Conservation (phyloP, 2,329 filamentous ascomycete genomes). For the Aspergillus sp. region DNA sequence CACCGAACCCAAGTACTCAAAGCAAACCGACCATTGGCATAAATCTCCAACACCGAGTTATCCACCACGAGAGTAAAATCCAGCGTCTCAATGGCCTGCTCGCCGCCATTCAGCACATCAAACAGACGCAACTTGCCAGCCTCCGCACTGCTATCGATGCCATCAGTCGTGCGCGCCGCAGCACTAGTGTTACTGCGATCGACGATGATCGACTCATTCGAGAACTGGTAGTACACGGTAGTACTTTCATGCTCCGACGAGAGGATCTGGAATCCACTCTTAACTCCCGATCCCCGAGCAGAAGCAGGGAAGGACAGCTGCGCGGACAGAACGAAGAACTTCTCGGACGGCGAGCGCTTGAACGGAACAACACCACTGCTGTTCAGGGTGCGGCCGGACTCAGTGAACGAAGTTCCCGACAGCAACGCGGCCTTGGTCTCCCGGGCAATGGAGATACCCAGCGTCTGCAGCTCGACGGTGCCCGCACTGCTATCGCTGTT, state of each 20-base stretch:
- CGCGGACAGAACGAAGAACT: constrained; percentile 16
- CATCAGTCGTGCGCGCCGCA: constrained; percentile 15
- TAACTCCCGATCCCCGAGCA: constrained; percentile 7
- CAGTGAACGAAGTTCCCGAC: not conserved
- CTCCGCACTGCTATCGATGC: constrained; percentile 13
- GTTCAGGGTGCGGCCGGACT: constrained; percentile 5
- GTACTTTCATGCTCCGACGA: constrained; percentile 18
- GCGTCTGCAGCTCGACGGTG: constrained; percentile 16
- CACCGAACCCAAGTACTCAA: constrained; percentile 24
- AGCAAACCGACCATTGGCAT: constrained; percentile 25
- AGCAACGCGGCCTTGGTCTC: constrained; percentile 19
- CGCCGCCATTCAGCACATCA: constrained; percentile 9
- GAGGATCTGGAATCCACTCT: constrained; percentile 22
- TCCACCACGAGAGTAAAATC: constrained; percentile 24
- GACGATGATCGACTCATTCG: constrained; percentile 24
- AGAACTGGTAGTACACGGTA: constrained; percentile 24
- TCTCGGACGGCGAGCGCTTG: constrained; percentile 8
- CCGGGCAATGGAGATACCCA: constrained; percentile 22
- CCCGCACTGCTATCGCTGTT: not conserved
- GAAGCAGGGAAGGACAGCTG: constrained; percentile 12
- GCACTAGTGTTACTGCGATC: constrained; percentile 23
- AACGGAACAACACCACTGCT: constrained; percentile 5
- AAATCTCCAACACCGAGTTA: constrained; percentile 20
- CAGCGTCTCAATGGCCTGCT: constrained; percentile 17
- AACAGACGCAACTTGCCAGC: constrained; percentile 20